These are phyloP conservation scores for Podaxis mareebaensis DNA, from an alignment of 768 basidiomycete genomes.

Conservation along the genomic window DNA sequence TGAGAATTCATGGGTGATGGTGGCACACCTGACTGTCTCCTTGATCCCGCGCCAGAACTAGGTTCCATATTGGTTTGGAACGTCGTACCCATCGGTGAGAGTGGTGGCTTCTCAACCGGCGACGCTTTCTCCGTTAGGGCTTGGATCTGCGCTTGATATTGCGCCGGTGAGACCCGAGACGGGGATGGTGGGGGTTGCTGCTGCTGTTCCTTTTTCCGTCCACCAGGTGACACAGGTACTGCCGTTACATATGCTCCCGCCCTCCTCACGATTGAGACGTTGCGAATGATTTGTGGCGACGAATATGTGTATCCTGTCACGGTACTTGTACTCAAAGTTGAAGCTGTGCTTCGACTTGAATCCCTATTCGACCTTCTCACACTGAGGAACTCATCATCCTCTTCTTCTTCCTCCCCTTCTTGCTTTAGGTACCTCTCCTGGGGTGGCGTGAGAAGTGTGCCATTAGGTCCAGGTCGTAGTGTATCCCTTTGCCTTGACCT, in stretches of 20 bases:
- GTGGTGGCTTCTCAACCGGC: neutral
- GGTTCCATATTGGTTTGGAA: neutral
- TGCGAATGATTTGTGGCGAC: slow-evolving; percentile 41
- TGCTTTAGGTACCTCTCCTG: slow-evolving; percentile 14
- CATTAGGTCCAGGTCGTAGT: slow-evolving; percentile 18
- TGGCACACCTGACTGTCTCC: slow-evolving; percentile 24
- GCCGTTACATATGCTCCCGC: slow-evolving; percentile 50
- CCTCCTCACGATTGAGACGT: slow-evolving; percentile 48
- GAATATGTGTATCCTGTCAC: slow-evolving; percentile 39
- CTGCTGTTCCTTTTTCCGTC: slow-evolving; percentile 15
- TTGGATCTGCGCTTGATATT: neutral
- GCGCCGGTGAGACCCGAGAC: slow-evolving; percentile 6
- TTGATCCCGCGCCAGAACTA: slow-evolving; percentile 2
- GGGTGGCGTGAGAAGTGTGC: slow-evolving; percentile 5
- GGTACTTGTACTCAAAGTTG: slow-evolving; percentile 40
- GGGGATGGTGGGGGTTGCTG: slow-evolving; percentile 6
- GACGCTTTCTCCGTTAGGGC: neutral
- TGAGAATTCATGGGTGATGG: slow-evolving; percentile 52
- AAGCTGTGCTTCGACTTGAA: slow-evolving; percentile 47
- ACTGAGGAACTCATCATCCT: slow-evolving; percentile 18
- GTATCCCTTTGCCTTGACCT: slow-evolving; percentile 22
- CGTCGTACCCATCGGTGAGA: slow-evolving; percentile 8
- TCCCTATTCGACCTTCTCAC: slow-evolving; percentile 34
- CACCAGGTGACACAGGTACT: slow-evolving; percentile 16
- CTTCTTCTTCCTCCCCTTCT: slow-evolving; percentile 5